These are phyloP conservation scores for Pythium phragmitis DNA, from an alignment of 352 stramenopile species.

Conservation along the genomic window DNA sequence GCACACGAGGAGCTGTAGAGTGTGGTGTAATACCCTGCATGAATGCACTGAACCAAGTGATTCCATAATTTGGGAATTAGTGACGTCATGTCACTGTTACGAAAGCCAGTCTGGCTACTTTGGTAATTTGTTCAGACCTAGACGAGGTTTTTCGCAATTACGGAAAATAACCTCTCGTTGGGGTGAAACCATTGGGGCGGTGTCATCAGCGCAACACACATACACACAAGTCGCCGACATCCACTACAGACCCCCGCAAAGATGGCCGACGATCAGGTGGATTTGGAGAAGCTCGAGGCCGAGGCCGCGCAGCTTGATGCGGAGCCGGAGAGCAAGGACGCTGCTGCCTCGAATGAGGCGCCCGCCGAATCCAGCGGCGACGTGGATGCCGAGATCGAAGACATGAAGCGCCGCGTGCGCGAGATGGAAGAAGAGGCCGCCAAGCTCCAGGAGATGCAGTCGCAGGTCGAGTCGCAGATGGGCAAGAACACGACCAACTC, in stretches of 20 bases:
- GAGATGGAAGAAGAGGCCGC: conserved; percentile 85
- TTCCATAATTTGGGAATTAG: not conserved
- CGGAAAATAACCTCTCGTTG: conserved; percentile 3
- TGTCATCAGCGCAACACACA: not conserved
- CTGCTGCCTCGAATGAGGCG: conserved; percentile 2
- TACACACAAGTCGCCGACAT: not conserved
- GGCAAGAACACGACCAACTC: conserved; percentile 53
- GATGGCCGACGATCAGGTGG: conserved; percentile 30
- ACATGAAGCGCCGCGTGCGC: conserved; percentile 81
- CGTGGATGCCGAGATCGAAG: conserved; percentile 74
- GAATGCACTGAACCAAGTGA: conserved; percentile 4
- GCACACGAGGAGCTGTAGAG: conserved; percentile 63
- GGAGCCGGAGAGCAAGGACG: conserved; percentile 11
- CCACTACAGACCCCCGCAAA: conserved; percentile 20
- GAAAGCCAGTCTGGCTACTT: not conserved
- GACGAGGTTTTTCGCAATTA: conserved; percentile 10
- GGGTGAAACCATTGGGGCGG: conserved; percentile 11
- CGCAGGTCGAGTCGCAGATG: conserved; percentile 78
- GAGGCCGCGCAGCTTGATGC: conserved; percentile 41
- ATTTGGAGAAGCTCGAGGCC: conserved; percentile 51
- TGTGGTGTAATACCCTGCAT: conserved; percentile 1
- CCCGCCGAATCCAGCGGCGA: conserved; percentile 30
- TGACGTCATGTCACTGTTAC: not conserved
- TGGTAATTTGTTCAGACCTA: conserved; percentile 8
- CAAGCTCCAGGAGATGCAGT: conserved; percentile 84